Evolutionary conservation across 441 rosid species (phyloP), one percentile per base, ranked within the genome.

Genomic region (Aquilaria agallochum): DNA sequence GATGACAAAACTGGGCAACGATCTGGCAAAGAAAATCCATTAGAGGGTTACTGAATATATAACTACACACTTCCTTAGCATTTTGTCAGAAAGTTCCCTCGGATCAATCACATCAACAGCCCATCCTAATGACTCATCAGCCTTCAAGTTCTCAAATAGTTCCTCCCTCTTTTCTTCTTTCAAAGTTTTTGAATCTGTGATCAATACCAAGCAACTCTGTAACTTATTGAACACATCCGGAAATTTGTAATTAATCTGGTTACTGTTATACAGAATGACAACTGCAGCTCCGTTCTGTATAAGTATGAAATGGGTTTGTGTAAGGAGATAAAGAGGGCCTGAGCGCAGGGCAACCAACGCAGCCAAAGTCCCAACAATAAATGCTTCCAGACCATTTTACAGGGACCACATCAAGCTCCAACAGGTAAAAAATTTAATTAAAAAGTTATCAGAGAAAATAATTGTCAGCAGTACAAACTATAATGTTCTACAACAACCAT

Each of bases 91-190:
- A 67, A 94, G 96, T 76, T 87, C 96, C 69, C 80, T 80, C 3
- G 95, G 96, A 74, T 89, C 98, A 68, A 91, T 91, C 69, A 94
- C 82, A 79, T 94, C 98, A 65, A 91, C 95, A 55, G 83, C 93
- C 98, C 97, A 94, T 60, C 97, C 96, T 77, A 94, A 66, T 34
- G 89, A 91, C 9, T 84, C 83, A 54, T 88, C 75, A 47, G 74
- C 85, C 81, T 94, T 89, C 36, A 90, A 70, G 47, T 50, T 75
- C 76, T 87, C 98, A 61, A 84, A 94, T 50, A 91, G 64, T 32
- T 84, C 94, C 75, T 94, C 96, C 79, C 97, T 82, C 74, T 85
- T 89, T 60, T 90, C 97, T 71, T 94, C 93, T 71, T 90, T 94
- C 4, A 94, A 72, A 14, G 92, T 90, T 84, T 94, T 94, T 13